A percentile compares a stretch with the other conserved stretches of the same genome.
Conservation (phyloP, 2,329 filamentous ascomycete species). For the Stromatinia cepivora region DNA sequence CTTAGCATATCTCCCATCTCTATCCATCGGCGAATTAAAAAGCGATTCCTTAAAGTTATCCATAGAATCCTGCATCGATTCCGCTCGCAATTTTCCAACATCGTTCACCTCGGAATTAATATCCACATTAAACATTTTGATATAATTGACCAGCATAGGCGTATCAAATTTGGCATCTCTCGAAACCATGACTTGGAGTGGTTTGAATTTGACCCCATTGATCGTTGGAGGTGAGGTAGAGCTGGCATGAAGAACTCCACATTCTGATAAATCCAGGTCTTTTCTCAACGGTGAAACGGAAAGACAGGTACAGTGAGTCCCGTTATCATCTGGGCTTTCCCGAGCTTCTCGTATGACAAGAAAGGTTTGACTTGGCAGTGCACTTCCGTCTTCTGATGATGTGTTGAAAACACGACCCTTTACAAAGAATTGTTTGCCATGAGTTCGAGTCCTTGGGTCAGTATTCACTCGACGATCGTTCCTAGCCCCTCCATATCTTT, state of each 20-base stretch:
- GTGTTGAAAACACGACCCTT: not conserved
- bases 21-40: not conserved
- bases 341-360: not conserved
- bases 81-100: not conserved
- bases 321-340: not conserved
- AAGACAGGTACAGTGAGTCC: constrained; percentile 10
- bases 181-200: not conserved
- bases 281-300: not conserved
- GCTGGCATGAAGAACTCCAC: not conserved
- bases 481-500: not conserved
- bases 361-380: not conserved
- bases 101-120: constrained; percentile 3
- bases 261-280: constrained; percentile 1
- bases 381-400: not conserved
- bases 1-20: not conserved
- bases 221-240: not conserved
- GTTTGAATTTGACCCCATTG: not conserved
- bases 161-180: not conserved
- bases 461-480: too few relatives aligned
- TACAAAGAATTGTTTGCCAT: not conserved
- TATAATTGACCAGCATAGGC: constrained; percentile 11
- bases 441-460: not conserved
- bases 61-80: not conserved
- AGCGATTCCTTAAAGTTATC: constrained; percentile 9
- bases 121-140: constrained; percentile 7